Base-by-base conservation (phyloP, 2,329 filamentous ascomycete species). In the Aspergillus sergii region DNA sequence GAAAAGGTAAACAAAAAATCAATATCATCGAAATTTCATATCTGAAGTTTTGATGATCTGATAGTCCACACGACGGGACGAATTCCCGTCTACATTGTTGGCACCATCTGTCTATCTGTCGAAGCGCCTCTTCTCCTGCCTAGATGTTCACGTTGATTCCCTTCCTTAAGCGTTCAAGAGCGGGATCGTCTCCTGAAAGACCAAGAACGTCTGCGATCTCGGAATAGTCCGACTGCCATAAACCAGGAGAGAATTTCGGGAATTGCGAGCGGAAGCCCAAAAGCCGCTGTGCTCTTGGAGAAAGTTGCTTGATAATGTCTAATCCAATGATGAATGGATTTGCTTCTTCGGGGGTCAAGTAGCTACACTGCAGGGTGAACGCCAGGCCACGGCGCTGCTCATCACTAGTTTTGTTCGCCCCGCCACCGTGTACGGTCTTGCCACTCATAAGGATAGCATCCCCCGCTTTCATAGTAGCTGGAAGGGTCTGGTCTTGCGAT, bases 341-440 rank as follows among this genome's bases (percentile, higher is more conserved):
- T 10, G 41, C 41, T 45, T 45, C 41, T 9, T 45, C 41, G 41
- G 41, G 41, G 2, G 41, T 45, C 41, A 45, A 45, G 23, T 45
- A 45, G n/a, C 41, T 45, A 45, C 41, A 45, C n/a, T 45, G 41
- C 19, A 45, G 7, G 2, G 41, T 45, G 41, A 45, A 45, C 1
- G 41, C 41, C 8, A 45, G 2, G 41, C n/a, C 41, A 10, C 41
- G 41, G 19, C 41, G 41, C 8, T 21, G 41, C 41, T 45, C 41
- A 23, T 45, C n/a, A 21, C n/a, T 11, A 10, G 36, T 28, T 4
- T 41, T 12, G 57, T 67, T 68, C 10, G 50, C 57, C n/a, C 64
- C 68, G 32, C 66, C 67, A 26, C 67, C 68, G 58, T 70, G 68
- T 23, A 67, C 58, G 9, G 54, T 53, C 53, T 68, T 68, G 28